phyloP scores from a whole-genome alignment of 371 early-diverging fungal genomes.

The Globomyces sp. region DNA sequence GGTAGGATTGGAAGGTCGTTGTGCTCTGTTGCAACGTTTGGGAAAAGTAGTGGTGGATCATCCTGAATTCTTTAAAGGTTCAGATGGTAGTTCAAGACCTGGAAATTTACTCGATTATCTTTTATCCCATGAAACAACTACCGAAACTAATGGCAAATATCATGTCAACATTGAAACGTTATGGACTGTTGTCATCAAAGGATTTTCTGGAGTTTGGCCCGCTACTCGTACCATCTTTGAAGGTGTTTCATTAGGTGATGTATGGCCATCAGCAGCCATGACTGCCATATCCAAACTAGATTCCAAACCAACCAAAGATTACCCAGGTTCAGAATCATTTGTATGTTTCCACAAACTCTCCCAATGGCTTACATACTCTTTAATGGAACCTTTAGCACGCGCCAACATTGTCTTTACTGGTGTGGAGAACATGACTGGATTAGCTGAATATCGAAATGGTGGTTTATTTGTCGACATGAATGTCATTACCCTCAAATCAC shows the following conservation, averaged over 20 bases:
- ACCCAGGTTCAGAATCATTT: slow-evolving; percentile 30
- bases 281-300: slow-evolving; percentile 22
- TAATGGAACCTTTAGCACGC: slow-evolving; percentile 75
- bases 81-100: slow-evolving; percentile 57
- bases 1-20: slow-evolving; percentile 80
- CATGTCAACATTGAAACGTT: slow-evolving; percentile 61
- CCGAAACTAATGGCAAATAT: background rate
- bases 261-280: slow-evolving; percentile 75
- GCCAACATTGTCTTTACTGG: slow-evolving; percentile 59
- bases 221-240: slow-evolving; percentile 68
- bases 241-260: slow-evolving; percentile 82
- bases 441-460: slow-evolving; percentile 91
- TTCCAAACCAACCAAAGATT: background rate
- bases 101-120: slow-evolving; percentile 74
- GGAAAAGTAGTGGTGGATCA: slow-evolving; percentile 50
- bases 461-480: slow-evolving; percentile 72
- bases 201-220: slow-evolving; percentile 74
- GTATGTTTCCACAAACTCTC: slow-evolving; percentile 92
- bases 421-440: slow-evolving; percentile 73
- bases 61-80: slow-evolving; percentile 58
- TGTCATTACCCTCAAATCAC: slow-evolving; percentile 51
- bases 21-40: slow-evolving; percentile 65
- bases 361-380: slow-evolving; percentile 92
- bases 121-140: slow-evolving; percentile 22
- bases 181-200: slow-evolving; percentile 80